Evolutionary conservation across 306 rosid species (phyloP).

Genomic region (Notholithocarpus densiflorus): DNA sequence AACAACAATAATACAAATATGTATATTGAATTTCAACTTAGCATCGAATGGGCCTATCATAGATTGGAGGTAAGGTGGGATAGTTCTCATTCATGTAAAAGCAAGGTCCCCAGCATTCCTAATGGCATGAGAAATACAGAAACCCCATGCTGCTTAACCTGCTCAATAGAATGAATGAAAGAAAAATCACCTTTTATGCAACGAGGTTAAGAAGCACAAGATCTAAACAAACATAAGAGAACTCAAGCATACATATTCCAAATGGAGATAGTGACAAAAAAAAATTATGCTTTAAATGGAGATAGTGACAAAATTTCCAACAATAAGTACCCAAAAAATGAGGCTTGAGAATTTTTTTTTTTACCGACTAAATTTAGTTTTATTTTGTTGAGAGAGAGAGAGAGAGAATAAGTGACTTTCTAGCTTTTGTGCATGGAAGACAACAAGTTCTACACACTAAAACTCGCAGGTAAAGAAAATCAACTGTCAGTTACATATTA

Average conservation of each 20-base stretch:
- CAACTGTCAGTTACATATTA: no score
- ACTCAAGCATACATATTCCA: conserved; percentile 71
- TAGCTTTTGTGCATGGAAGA: no score
- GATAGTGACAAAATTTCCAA: no score
- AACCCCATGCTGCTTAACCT: conserved; percentile 88
- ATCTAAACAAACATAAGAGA: conserved; percentile 15
- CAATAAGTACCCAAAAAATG: no score
- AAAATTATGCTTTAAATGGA: no score
- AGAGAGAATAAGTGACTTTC: no score
- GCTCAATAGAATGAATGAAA: conserved; percentile 26
- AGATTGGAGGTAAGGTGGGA: conserved; percentile 83
- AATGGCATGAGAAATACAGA: conserved; percentile 99
- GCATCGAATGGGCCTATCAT: conserved; percentile 62
- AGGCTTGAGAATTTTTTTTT: no score
- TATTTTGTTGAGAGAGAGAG: no score
- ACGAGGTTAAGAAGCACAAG: neutral
- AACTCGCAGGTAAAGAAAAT: no score
- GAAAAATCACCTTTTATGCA: conserved; percentile 19
- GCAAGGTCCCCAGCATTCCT: conserved; percentile 87
- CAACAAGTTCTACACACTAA: no score
- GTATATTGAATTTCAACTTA: conserved; percentile 14
- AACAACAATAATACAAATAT: neutral
- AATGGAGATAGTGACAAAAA: neutral
- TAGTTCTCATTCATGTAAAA: conserved; percentile 88
- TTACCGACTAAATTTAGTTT: no score